A percentile compares a stretch with the other conserved stretches of the same genome.
Evolutionary conservation across 768 basidiomycete species (phyloP).

Genomic region (Austroboletus festivus): DNA sequence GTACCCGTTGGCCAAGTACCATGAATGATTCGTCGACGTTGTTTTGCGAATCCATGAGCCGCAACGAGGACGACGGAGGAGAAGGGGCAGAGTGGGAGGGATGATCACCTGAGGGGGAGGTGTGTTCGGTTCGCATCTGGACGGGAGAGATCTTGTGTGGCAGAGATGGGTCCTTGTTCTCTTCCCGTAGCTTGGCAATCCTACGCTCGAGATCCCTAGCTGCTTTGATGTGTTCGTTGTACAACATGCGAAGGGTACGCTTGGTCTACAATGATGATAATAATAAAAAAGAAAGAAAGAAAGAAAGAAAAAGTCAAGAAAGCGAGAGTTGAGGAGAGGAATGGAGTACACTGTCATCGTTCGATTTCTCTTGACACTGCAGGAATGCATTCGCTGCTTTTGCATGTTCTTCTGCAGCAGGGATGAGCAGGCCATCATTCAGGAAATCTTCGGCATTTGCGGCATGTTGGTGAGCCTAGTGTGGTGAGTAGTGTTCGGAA

Average conservation of each 20-base stretch:
- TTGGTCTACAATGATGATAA: too few relatives aligned
- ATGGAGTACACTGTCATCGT: slow-evolving; percentile 62
- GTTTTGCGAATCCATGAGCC: slow-evolving; percentile 50
- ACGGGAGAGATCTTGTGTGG: slow-evolving; percentile 53
- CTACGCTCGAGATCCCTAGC: slow-evolving; percentile 68
- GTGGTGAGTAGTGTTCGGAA: slow-evolving; percentile 1
- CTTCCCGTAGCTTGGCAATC: slow-evolving; percentile 67
- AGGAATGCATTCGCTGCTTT: slow-evolving; percentile 76
- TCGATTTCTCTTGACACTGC: slow-evolving; percentile 68
- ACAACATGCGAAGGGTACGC: slow-evolving; percentile 70
- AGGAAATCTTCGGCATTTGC: slow-evolving; percentile 74
- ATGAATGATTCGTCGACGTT: slow-evolving; percentile 87
- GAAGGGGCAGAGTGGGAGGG: slow-evolving; percentile 36
- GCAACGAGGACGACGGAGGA: slow-evolving; percentile 44
- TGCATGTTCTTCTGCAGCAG: slow-evolving; percentile 69
- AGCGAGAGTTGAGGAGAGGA: background rate
- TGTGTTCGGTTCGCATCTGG: slow-evolving; percentile 23
- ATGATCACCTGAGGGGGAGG: slow-evolving; percentile 13
- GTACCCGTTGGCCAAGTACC: slow-evolving; percentile 76
- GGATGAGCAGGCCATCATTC: slow-evolving; percentile 63
- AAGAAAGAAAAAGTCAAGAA: slow-evolving; percentile 7
- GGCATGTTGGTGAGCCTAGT: slow-evolving; percentile 80
- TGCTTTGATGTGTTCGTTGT: slow-evolving; percentile 70
- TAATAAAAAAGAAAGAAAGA: too few relatives aligned
- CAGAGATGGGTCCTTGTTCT: slow-evolving; percentile 72